Percentiles rank a stretch among this genome's conserved stretches.
Evolutionary conservation across 331 rosid genomes (phyloP).

Genomic region (Rosa hybrid): DNA sequence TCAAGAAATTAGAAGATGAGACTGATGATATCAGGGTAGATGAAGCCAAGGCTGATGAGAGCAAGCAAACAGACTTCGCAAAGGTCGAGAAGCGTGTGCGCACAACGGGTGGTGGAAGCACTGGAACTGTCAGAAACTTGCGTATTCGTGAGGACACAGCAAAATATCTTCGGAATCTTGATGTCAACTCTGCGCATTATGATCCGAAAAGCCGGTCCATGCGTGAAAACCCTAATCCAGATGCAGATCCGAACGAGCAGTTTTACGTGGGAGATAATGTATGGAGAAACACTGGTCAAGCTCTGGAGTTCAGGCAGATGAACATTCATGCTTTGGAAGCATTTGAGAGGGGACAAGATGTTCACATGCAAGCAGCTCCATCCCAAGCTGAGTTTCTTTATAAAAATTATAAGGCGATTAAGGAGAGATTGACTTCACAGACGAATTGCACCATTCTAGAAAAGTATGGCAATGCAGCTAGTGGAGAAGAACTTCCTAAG

Average conservation of each 20-base stretch:
- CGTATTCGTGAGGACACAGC: conserved; percentile 53
- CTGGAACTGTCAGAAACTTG: conserved; percentile 53
- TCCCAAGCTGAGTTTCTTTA: conserved; percentile 49
- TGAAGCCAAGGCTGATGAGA: conserved; percentile 50
- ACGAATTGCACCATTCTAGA: conserved; percentile 42
- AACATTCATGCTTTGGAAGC: conserved; percentile 46
- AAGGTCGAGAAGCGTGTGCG: conserved; percentile 55
- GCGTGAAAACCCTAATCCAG: conserved; percentile 53
- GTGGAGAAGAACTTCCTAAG: conserved; percentile 38
- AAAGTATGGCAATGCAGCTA: conserved; percentile 48
- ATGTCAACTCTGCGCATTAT: conserved; percentile 46
- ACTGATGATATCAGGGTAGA: conserved; percentile 45
- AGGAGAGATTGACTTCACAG: conserved; percentile 38
- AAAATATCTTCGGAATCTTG: conserved; percentile 45
- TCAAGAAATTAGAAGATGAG: conserved; percentile 37
- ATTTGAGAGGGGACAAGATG: conserved; percentile 48
- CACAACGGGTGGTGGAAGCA: conserved; percentile 51
- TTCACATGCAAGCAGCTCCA: conserved; percentile 52
- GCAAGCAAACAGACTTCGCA: conserved; percentile 48
- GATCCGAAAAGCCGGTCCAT: conserved; percentile 50
- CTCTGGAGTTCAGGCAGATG: conserved; percentile 42
- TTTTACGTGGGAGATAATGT: conserved; percentile 42
- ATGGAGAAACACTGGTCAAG: conserved; percentile 46
- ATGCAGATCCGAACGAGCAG: conserved; percentile 46
- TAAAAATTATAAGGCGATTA: conserved; percentile 35